phyloP scores from a whole-genome alignment of 805 yeast species.

The Yarrowia sp. region DNA sequence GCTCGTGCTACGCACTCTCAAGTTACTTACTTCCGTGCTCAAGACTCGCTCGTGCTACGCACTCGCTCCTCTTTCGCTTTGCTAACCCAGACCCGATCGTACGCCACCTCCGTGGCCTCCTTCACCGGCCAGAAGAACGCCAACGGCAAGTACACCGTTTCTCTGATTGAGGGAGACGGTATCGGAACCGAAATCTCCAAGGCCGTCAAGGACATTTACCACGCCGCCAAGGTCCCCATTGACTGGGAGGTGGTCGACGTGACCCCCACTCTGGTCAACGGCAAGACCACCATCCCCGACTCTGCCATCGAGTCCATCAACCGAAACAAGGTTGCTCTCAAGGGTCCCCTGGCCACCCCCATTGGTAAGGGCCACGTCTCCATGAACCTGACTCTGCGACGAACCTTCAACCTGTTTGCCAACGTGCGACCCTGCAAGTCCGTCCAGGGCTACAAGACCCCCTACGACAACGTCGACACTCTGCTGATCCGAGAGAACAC shows the following conservation, averaged over 20 bases:
- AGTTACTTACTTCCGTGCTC: too few species aligned
- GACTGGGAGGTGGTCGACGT: conserved; percentile 98
- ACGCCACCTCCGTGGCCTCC: conserved; percentile 52
- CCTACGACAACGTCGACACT: conserved; percentile 86
- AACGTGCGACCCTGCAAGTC: conserved; percentile 97
- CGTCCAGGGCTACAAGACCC: conserved; percentile 91
- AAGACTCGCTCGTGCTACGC: too few species aligned
- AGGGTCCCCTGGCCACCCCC: conserved; percentile 98
- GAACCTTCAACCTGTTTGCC: conserved; percentile 95
- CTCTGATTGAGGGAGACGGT: conserved; percentile 98
- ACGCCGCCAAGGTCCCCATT: conserved; percentile 94
- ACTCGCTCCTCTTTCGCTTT: too few species aligned
- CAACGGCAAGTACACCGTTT: conserved; percentile 85
- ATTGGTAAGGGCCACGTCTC: conserved; percentile 99
- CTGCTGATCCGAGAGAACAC: conserved; percentile 98
- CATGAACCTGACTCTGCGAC: conserved; percentile 94
- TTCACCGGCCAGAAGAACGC: conserved; percentile 53
- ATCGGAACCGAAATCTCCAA: conserved; percentile 95
- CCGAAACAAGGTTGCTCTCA: conserved; percentile 91
- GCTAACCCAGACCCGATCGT: conserved; percentile 41
- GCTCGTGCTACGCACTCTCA: too few species aligned
- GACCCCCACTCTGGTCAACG: conserved; percentile 88
- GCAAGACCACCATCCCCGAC: conserved; percentile 91
- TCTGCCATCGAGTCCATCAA: conserved; percentile 92
- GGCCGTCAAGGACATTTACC: conserved; percentile 90